phyloP scores from a whole-genome alignment of 2,329 filamentous ascomycete species.

The Colletotrichum paranaense region DNA sequence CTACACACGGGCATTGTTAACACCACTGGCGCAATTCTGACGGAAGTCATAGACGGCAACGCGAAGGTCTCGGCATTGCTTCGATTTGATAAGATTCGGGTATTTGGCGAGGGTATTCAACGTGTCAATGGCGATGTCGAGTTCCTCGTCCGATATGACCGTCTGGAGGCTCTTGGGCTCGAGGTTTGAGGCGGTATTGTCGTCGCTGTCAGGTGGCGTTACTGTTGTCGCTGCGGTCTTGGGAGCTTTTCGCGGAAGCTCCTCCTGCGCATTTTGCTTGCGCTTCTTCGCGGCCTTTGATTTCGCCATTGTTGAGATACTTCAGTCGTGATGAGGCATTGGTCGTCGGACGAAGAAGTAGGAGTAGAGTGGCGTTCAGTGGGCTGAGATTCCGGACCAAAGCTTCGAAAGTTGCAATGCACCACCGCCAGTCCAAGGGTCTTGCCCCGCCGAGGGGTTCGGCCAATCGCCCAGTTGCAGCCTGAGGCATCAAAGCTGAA shows the following conservation, averaged over 20 bases:
- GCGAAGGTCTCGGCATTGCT: slow-evolving; percentile 73
- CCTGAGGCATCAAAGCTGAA: not conserved
- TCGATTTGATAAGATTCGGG: slow-evolving; percentile 74
- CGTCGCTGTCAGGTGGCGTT: slow-evolving; percentile 42
- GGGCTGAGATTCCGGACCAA: not conserved
- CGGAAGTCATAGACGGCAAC: slow-evolving; percentile 77
- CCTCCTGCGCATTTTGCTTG: slow-evolving; percentile 53
- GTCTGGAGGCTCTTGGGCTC: slow-evolving; percentile 64
- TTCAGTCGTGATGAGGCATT: not conserved
- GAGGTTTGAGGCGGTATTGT: slow-evolving; percentile 43
- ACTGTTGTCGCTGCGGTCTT: slow-evolving; percentile 51
- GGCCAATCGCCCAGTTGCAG: not conserved
- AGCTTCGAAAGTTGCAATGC: not conserved
- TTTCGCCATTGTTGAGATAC: slow-evolving; percentile 47
- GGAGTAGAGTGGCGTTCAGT: not conserved
- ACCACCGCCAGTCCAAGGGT: not conserved
- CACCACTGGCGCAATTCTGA: slow-evolving; percentile 74
- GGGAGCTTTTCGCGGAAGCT: slow-evolving; percentile 49
- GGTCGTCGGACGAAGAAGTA: not conserved
- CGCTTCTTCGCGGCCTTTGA: slow-evolving; percentile 56
- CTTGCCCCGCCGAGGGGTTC: slow-evolving; percentile 5
- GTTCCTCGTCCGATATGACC: slow-evolving; percentile 71
- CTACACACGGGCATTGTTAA: slow-evolving; percentile 63
- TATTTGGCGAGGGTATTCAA: slow-evolving; percentile 68
- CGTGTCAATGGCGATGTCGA: slow-evolving; percentile 75